Percentiles rank a stretch among this genome's conserved stretches.
These are phyloP conservation scores for Mucor ambiguus DNA, from an alignment of 371 early-diverging fungal genomes.

Conservation along the genomic window DNA sequence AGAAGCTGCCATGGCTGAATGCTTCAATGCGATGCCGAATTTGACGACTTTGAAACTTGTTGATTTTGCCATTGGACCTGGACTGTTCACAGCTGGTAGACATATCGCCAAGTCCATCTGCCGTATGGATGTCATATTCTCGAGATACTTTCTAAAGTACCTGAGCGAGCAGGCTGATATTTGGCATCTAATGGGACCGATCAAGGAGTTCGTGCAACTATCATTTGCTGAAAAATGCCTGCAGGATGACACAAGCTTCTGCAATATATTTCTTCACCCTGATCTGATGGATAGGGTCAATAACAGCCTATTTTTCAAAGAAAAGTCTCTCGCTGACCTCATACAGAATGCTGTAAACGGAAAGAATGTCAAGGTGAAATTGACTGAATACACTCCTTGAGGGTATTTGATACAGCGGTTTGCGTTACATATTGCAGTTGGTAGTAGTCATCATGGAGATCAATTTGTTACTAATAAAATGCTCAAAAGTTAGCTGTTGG, in stretches of 20 bases:
- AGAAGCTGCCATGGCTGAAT: conserved; percentile 22
- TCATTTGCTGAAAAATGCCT: neutral
- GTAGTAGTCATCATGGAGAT: too few relatives aligned
- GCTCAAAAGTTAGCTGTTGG: too few relatives aligned
- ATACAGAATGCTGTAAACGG: conserved; percentile 1
- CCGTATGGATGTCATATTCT: conserved; percentile 15
- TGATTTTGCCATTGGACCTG: conserved; percentile 27
- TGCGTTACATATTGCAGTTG: too few relatives aligned
- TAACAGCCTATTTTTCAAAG: neutral
- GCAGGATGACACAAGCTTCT: neutral
- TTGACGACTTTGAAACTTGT: conserved; percentile 7
- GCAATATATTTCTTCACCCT: conserved; percentile 9
- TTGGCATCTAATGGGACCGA: conserved; percentile 19
- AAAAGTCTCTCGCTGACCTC: conserved; percentile 2
- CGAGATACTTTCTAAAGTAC: conserved; percentile 10
- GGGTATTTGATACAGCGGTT: too few relatives aligned
- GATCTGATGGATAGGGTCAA: conserved; percentile 5
- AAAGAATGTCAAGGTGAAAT: neutral
- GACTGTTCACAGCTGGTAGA: conserved; percentile 14
- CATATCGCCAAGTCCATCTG: conserved; percentile 2
- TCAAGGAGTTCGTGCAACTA: conserved; percentile 20
- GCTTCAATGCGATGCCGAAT: conserved; percentile 13
- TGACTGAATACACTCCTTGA: neutral
- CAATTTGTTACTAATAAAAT: too few relatives aligned
- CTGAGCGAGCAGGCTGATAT: conserved; percentile 14